These are phyloP conservation scores for Porphyrellus cyaneotinctus DNA, from an alignment of 768 basidiomycete genomes.

Conservation along the genomic window DNA sequence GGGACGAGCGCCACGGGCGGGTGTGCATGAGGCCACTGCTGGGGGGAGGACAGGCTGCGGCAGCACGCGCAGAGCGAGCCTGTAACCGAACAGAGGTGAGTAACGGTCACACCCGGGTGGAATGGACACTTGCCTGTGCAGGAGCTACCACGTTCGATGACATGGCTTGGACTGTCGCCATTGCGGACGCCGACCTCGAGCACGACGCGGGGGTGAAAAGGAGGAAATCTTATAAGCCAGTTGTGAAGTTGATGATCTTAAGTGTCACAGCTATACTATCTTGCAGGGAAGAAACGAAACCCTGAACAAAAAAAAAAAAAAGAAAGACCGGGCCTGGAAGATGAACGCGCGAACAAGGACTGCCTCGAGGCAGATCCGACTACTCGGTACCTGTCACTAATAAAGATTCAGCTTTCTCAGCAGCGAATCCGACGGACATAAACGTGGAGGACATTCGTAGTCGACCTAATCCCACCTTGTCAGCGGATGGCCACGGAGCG, in stretches of 20 bases:
- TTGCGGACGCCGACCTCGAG: neutral
- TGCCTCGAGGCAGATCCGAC: slow-evolving; percentile 19
- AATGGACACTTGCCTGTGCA: slow-evolving; percentile 14
- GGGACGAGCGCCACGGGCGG: slow-evolving; percentile 30
- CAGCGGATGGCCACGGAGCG: too few species aligned
- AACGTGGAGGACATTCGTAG: neutral
- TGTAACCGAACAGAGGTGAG: neutral
- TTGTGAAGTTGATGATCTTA: slow-evolving; percentile 2
- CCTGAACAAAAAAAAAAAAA: slow-evolving; percentile 4
- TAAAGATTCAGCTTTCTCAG: neutral
- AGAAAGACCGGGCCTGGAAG: neutral
- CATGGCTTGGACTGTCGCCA: slow-evolving; percentile 8
- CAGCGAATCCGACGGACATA: neutral
- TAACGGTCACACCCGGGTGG: neutral
- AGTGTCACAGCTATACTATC: neutral
- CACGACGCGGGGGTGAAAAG: neutral
- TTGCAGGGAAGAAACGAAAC: slow-evolving; percentile 8
- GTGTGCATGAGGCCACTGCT: slow-evolving; percentile 9
- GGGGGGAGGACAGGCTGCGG: slow-evolving; percentile 6
- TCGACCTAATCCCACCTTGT: too few species aligned
- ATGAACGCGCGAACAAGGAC: slow-evolving; percentile 20
- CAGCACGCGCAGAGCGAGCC: slow-evolving; percentile 17
- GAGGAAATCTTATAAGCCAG: neutral
- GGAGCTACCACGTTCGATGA: neutral
- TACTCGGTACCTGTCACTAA: slow-evolving; percentile 12